Base-by-base conservation (phyloP, 192 early-diverging fungal genomes). In the Phycomyces blakesleeanus region DNA sequence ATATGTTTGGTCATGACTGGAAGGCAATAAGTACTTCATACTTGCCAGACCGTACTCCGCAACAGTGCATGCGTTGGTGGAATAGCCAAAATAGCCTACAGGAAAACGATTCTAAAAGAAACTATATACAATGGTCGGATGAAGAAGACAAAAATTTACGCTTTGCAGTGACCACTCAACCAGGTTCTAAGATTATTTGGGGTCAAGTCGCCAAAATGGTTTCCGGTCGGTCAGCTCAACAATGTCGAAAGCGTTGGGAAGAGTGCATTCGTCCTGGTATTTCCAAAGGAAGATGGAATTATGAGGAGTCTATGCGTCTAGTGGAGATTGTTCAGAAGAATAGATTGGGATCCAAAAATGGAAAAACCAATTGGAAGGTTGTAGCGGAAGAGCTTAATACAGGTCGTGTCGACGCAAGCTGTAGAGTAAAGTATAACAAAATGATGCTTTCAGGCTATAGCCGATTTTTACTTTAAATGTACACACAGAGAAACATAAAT, bases 1-100 rank as follows among this genome's bases (percentile, higher is more conserved):
- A 51, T 12, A 67, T 73, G 71, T 73, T 73, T 67, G 71, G 71
- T 11, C 40, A 29, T 12, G 38, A 67, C 49, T 73, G 71, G 71
- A 11, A 52, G 20, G 71, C 71, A 2, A 67, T 73, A 39, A 51
- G 47, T 3, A 29, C 18, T 1, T 59, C 71, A 6, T 73, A 63
- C 55, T 44, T 73, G 16, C 71, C 71, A 6, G 9, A 57, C 2
- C 59, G 64, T 41, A 59, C 40, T 47, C 71, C 71, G 0, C 10
- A 49, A 20, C 64, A 63, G 4, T 59, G 58, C 18, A 66, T 51
- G 54, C 60, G 55, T 7, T 72, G 70, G 70, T 72, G 66, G 66
- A 37, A 55, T 15, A 51, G 12, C 7, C 56, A 59, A 26, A 34
- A 52, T 14, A 14, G 11, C 20, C 12, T 9, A 42, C 15, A 54